A percentile compares a stretch with the other conserved stretches of the same genome.
These are phyloP conservation scores for Paecilomyces variotii DNA, from an alignment of 2,329 filamentous ascomycete species.

Conservation along the genomic window DNA sequence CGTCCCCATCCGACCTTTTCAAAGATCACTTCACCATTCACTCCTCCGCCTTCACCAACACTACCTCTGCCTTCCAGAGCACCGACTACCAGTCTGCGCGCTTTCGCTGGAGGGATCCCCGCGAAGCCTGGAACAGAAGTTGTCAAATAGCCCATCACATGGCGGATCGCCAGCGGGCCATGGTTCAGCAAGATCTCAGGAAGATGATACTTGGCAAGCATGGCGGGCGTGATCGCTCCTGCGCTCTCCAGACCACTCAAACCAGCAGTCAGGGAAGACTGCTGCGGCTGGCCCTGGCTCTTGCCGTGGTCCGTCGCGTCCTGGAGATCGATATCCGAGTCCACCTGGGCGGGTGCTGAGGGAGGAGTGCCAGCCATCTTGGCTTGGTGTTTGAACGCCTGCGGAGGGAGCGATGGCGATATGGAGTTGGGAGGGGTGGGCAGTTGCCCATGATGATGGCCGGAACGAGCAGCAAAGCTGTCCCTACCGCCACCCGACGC, in stretches of 20 bases:
- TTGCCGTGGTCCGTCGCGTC: slow-evolving; percentile 52
- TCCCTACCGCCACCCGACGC: slow-evolving; percentile 21
- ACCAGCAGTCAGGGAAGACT: slow-evolving; percentile 34
- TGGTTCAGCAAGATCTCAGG: slow-evolving; percentile 84
- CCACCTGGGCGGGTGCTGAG: slow-evolving; percentile 48
- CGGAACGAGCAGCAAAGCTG: slow-evolving; percentile 25
- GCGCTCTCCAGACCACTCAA: slow-evolving; percentile 57
- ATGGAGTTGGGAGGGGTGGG: slow-evolving; percentile 94
- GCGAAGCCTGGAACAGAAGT: slow-evolving; percentile 90
- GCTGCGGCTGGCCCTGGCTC: slow-evolving; percentile 33
- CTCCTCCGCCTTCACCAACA: slow-evolving; percentile 45
- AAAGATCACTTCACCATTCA: slow-evolving; percentile 56
- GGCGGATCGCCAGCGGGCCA: slow-evolving; percentile 85
- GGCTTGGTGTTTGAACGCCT: slow-evolving; percentile 63
- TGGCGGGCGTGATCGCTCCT: slow-evolving; percentile 72
- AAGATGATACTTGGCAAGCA: slow-evolving; percentile 84
- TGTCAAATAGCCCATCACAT: slow-evolving; percentile 91
- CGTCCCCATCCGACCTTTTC: slow-evolving; percentile 97
- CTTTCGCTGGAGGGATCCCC: slow-evolving; percentile 79
- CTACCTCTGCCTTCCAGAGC: slow-evolving; percentile 73
- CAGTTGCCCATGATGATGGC: slow-evolving; percentile 42
- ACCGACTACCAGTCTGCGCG: slow-evolving; percentile 82
- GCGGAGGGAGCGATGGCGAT: slow-evolving; percentile 76
- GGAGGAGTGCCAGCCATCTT: slow-evolving; percentile 32
- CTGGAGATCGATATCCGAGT: slow-evolving; percentile 81